Evolutionary conservation across 1,139 yeast species (phyloP).

Genomic region (Nadsonia commutata): DNA sequence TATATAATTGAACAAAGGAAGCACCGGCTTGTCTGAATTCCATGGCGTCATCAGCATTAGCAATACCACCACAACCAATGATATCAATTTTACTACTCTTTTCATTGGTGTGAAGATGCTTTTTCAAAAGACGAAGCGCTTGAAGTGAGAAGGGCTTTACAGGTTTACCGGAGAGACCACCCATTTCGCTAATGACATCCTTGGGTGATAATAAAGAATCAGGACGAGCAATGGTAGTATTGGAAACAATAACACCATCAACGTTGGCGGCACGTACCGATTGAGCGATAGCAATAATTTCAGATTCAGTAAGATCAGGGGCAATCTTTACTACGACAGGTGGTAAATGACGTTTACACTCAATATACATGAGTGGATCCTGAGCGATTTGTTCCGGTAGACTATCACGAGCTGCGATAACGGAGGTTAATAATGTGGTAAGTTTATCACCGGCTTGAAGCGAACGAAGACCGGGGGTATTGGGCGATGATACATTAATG

Average conservation of each 20-base stretch:
- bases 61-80: constrained; percentile 91
- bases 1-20: constrained; percentile 67
- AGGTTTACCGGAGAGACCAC: constrained; percentile 92
- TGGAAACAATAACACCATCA: constrained; percentile 86
- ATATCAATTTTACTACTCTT: constrained; percentile 36
- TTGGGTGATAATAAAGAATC: constrained; percentile 35
- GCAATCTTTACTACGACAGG: constrained; percentile 86
- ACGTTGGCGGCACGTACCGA: constrained; percentile 65
- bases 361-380: background rate
- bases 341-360: constrained; percentile 17
- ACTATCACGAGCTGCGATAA: constrained; percentile 24
- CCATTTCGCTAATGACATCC: constrained; percentile 38
- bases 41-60: constrained; percentile 69
- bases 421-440: constrained; percentile 43
- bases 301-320: constrained; percentile 76
- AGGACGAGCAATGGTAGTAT: constrained; percentile 82
- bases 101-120: constrained; percentile 45
- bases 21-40: constrained; percentile 95
- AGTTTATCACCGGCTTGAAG: constrained; percentile 68
- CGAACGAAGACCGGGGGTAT: constrained; percentile 87
- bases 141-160: constrained; percentile 63
- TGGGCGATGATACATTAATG: constrained; percentile 89
- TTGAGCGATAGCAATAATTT: constrained; percentile 68
- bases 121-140: constrained; percentile 56
- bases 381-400: constrained; percentile 12